Evolutionary conservation across 257 asterid genomes (phyloP).

Genomic region (Petrea volubilis): DNA sequence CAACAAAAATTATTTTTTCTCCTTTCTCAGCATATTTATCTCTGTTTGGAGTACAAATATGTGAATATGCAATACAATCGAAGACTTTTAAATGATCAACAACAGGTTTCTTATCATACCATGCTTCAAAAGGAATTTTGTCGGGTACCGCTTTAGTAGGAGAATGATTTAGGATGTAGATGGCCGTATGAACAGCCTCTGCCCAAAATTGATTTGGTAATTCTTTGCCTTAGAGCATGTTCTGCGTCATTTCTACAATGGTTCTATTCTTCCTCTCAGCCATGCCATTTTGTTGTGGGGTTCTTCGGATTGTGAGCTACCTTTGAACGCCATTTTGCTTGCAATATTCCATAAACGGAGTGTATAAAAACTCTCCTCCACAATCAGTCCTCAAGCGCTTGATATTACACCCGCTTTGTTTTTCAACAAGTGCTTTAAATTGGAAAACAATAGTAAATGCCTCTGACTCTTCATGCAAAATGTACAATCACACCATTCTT

Average conservation of each 20-base stretch:
- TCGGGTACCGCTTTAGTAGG: constrained; percentile 11
- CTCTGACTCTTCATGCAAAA: no score
- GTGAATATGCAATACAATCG: background rate
- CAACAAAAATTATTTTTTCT: no score
- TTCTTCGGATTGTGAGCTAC: background rate
- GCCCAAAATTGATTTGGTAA: background rate
- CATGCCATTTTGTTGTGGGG: background rate
- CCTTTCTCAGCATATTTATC: no score
- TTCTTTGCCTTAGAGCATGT: constrained; percentile 7
- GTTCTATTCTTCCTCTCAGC: constrained; percentile 21
- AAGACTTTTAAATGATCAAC: constrained; percentile 13
- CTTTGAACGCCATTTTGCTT: background rate
- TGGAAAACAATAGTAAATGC: no score
- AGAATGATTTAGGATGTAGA: constrained; percentile 5
- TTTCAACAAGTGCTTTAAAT: no score
- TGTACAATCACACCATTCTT: background rate
- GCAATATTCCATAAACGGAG: no score
- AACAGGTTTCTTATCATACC: background rate
- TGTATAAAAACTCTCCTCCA: no score
- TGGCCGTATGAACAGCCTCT: background rate
- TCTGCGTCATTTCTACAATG: constrained; percentile 11
- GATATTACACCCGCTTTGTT: no score
- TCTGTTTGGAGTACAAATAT: background rate
- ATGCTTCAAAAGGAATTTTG: constrained; percentile 10
- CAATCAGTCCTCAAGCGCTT: no score